phyloP scores from a whole-genome alignment of 2,329 filamentous ascomycete genomes.

The Colletotrichum kahawae region DNA sequence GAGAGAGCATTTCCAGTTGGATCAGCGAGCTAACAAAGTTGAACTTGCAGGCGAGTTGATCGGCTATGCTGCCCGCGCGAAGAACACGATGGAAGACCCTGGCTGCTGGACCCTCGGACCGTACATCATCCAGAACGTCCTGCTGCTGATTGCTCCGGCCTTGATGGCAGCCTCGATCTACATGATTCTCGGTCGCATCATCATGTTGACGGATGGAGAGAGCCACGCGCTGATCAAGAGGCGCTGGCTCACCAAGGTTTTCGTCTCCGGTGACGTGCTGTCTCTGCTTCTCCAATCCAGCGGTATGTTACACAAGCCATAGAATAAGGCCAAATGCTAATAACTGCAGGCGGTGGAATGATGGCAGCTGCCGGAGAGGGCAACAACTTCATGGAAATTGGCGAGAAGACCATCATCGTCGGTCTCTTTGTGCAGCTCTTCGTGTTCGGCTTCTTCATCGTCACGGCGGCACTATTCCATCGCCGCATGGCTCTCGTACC shows the following conservation, averaged over 20 bases:
- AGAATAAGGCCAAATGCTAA: background rate
- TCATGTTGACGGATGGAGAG: slow-evolving; percentile 41
- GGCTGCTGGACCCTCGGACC: slow-evolving; percentile 44
- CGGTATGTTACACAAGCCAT: slow-evolving; percentile 18
- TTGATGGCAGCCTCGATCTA: slow-evolving; percentile 52
- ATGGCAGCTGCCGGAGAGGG: slow-evolving; percentile 1
- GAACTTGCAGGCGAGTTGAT: slow-evolving; percentile 8
- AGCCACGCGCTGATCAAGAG: slow-evolving; percentile 44
- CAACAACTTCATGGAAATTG: slow-evolving; percentile 28
- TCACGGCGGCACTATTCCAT: slow-evolving; percentile 51
- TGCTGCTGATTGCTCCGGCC: slow-evolving; percentile 42
- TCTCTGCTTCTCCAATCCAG: slow-evolving; percentile 42
- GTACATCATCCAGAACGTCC: slow-evolving; percentile 45
- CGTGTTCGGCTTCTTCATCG: slow-evolving; percentile 57
- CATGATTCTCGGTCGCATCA: slow-evolving; percentile 50
- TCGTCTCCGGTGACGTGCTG: slow-evolving; percentile 54
- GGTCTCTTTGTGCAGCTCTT: slow-evolving; percentile 60
- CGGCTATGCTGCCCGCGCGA: slow-evolving; percentile 8
- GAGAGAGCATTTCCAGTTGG: background rate
- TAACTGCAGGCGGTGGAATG: slow-evolving; percentile 5
- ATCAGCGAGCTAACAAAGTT: background rate
- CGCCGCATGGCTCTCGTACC: slow-evolving; percentile 21
- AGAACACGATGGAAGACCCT: slow-evolving; percentile 6
- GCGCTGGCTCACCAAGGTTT: slow-evolving; percentile 54
- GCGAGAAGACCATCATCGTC: slow-evolving; percentile 52